A percentile compares a stretch with the other conserved stretches of the same genome.
phyloP scores from a whole-genome alignment of 2,329 filamentous ascomycete species.

The Aspergillus sergii region DNA sequence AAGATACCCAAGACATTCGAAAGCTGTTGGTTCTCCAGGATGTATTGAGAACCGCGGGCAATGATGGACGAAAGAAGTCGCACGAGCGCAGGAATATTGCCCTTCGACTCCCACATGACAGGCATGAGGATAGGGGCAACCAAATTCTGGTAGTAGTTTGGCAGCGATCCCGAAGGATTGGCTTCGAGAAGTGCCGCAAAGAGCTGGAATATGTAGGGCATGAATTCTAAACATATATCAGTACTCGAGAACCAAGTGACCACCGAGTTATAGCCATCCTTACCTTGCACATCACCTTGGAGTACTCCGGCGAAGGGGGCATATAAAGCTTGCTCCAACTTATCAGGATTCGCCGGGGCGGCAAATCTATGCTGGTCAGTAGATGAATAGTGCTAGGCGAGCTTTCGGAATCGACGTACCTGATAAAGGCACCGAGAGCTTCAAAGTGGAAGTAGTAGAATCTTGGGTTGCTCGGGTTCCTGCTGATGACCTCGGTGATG shows the following conservation, averaged over 20 bases:
- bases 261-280: slow-evolving; percentile 20
- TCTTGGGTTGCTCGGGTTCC: slow-evolving; percentile 93
- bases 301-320: slow-evolving; percentile 80
- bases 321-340: slow-evolving; percentile 81
- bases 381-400: not conserved
- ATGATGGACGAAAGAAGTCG: slow-evolving; percentile 84
- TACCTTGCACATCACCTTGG: slow-evolving; percentile 77
- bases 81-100: slow-evolving; percentile 89
- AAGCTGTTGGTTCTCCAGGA: slow-evolving; percentile 77
- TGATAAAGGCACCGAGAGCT: slow-evolving; percentile 84
- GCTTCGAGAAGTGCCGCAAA: slow-evolving; percentile 88
- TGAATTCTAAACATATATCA: slow-evolving; percentile 68
- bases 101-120: slow-evolving; percentile 85
- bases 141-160: slow-evolving; percentile 77
- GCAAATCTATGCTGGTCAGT: slow-evolving; percentile 54
- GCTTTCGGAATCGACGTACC: slow-evolving; percentile 44
- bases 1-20: slow-evolving; percentile 93
- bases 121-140: slow-evolving; percentile 77
- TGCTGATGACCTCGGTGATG: slow-evolving; percentile 88
- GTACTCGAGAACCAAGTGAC: slow-evolving; percentile 21
- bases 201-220: slow-evolving; percentile 94
- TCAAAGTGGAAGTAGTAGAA: slow-evolving; percentile 99
- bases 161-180: slow-evolving; percentile 76
- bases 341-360: slow-evolving; percentile 67
- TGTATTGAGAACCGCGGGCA: slow-evolving; percentile 70